Evolutionary conservation across 768 basidiomycete genomes (phyloP).

Genomic region (Termitomyces sp.): DNA sequence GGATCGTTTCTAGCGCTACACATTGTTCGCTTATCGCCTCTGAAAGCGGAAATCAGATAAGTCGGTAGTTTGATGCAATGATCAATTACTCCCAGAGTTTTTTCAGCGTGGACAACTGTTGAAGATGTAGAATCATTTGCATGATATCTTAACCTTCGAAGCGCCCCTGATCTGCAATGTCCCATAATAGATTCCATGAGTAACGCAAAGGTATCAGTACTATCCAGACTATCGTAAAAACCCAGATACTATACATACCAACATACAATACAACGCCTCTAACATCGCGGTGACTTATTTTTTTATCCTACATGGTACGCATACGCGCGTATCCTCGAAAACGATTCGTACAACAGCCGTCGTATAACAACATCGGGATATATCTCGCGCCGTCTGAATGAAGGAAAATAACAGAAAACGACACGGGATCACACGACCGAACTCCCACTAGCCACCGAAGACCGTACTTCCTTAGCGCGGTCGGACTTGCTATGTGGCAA

Average conservation of each 20-base stretch:
- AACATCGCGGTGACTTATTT: neutral
- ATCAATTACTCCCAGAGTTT: neutral
- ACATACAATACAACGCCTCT: neutral
- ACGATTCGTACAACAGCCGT: neutral
- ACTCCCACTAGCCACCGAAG: constrained; percentile 7
- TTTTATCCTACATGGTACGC: neutral
- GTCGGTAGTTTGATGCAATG: neutral
- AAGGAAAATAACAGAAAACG: neutral
- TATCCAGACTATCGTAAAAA: neutral
- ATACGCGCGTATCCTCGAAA: neutral
- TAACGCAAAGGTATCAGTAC: neutral
- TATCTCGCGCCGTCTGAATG: neutral
- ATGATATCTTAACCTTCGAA: neutral
- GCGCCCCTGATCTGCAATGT: too few species aligned
- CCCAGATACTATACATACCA: neutral
- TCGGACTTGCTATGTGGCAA: neutral
- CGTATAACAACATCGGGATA: neutral
- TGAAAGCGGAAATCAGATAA: too few species aligned
- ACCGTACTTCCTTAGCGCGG: neutral
- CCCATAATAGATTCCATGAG: neutral
- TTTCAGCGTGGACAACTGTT: neutral
- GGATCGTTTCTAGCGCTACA: too few species aligned
- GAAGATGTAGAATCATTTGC: neutral
- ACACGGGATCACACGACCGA: neutral
- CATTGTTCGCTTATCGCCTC: too few species aligned